These are phyloP conservation scores for Anastatica hierochuntica DNA, from an alignment of 345 rosid species.

Conservation along the genomic window DNA sequence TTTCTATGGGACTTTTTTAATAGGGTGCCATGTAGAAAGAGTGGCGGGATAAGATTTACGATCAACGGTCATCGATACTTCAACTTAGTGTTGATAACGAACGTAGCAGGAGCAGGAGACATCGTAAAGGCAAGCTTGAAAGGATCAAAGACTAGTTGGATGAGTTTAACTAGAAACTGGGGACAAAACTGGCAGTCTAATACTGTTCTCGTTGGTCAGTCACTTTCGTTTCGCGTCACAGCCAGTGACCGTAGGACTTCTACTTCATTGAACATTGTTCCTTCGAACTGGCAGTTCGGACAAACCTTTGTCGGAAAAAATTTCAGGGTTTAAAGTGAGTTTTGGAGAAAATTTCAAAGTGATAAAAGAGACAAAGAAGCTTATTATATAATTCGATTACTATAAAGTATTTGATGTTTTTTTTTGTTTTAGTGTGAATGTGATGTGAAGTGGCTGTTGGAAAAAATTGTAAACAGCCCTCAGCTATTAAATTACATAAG, in stretches of 20 bases:
- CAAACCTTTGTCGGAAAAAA: slow-evolving; percentile 73
- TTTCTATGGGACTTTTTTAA: too few relatives aligned
- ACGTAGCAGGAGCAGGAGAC: slow-evolving; percentile 73
- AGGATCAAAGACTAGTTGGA: slow-evolving; percentile 50
- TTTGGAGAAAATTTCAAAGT: too few relatives aligned
- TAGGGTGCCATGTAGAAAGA: slow-evolving; percentile 49
- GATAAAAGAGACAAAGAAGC: neutral
- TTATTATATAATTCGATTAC: neutral
- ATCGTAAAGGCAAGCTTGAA: slow-evolving; percentile 46
- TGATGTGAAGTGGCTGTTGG: slow-evolving; percentile 14
- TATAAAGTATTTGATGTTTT: neutral
- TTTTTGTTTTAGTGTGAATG: too few relatives aligned
- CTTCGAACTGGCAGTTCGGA: slow-evolving; percentile 62
- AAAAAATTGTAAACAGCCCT: slow-evolving; percentile 11
- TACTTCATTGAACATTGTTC: slow-evolving; percentile 68
- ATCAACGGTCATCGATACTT: slow-evolving; percentile 55
- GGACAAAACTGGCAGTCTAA: slow-evolving; percentile 17
- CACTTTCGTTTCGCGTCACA: slow-evolving; percentile 64
- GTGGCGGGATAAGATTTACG: slow-evolving; percentile 58
- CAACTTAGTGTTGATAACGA: slow-evolving; percentile 51
- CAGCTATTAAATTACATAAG: slow-evolving; percentile 3
- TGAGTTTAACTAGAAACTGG: slow-evolving; percentile 50
- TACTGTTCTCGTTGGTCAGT: slow-evolving; percentile 48
- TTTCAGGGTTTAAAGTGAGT: slow-evolving; percentile 40
- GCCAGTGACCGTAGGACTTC: slow-evolving; percentile 56